phyloP scores from a whole-genome alignment of 2,329 filamentous ascomycete genomes.

The Xylariaceae sp. region DNA sequence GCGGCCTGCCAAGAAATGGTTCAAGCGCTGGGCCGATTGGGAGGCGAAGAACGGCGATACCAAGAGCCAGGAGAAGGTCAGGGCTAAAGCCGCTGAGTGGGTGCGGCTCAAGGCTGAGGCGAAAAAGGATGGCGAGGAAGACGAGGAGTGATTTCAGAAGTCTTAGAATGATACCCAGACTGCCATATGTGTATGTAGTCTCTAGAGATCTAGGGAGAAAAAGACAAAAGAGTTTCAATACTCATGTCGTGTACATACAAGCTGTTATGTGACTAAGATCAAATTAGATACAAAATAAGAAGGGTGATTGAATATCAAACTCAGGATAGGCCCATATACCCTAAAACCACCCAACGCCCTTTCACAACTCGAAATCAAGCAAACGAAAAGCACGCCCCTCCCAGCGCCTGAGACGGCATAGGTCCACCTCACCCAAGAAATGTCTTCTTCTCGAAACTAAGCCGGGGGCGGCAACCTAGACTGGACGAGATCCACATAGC shows the following conservation, averaged over 20 bases:
- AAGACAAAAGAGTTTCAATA: neutral
- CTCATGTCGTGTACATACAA: neutral
- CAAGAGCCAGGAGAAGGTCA: conserved; percentile 74
- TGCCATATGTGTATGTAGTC: neutral
- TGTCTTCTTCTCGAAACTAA: too few species aligned
- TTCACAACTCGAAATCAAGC: too few species aligned
- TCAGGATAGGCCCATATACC: too few species aligned
- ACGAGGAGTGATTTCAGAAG: conserved; percentile 37
- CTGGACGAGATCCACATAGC: too few species aligned
- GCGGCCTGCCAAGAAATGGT: conserved; percentile 84
- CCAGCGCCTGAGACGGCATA: too few species aligned
- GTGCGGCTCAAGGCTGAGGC: conserved; percentile 58
- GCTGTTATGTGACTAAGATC: too few species aligned
- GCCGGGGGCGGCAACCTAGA: too few species aligned
- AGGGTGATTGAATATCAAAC: too few species aligned
- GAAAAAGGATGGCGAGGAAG: conserved; percentile 43
- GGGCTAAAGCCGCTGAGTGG: conserved; percentile 74
- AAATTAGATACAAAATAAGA: neutral
- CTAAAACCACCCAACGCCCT: too few species aligned
- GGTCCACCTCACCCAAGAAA: too few species aligned
- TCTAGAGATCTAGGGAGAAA: neutral
- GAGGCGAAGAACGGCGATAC: conserved; percentile 76
- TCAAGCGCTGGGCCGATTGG: conserved; percentile 90
- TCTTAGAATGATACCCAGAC: conserved; percentile 22
- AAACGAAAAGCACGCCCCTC: too few species aligned